These are phyloP conservation scores for Eucalyptus caleyi DNA, from an alignment of 345 rosid genomes.

Conservation along the genomic window DNA sequence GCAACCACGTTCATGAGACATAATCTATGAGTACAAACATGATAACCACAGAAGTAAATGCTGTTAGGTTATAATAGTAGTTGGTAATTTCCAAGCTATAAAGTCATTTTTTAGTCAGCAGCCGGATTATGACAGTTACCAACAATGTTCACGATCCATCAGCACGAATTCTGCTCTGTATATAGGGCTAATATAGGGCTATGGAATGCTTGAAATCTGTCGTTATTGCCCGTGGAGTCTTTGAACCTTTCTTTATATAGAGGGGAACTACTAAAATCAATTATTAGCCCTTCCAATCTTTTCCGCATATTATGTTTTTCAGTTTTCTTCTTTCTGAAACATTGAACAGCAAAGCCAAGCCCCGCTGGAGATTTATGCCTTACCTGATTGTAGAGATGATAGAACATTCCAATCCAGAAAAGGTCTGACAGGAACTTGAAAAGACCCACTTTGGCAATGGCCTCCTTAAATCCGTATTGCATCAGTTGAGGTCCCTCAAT, in stretches of 20 bases:
- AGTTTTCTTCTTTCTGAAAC: neutral
- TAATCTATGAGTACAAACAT: neutral
- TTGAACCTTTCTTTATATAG: neutral
- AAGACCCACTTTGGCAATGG: constrained; percentile 76
- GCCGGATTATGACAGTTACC: neutral
- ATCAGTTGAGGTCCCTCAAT: constrained; percentile 85
- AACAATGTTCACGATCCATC: neutral
- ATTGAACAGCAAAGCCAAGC: neutral
- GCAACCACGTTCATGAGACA: neutral
- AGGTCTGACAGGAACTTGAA: constrained; percentile 83
- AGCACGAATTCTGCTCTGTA: neutral
- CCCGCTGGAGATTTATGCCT: neutral
- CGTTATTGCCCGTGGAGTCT: neutral
- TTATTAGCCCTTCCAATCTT: neutral
- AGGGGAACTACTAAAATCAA: neutral
- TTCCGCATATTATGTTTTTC: neutral
- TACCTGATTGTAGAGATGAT: constrained; percentile 98
- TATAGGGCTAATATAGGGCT: neutral
- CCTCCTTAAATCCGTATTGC: constrained; percentile 64
- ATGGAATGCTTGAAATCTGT: neutral
- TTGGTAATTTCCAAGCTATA: neutral
- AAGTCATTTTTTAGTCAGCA: neutral
- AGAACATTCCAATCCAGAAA: constrained; percentile 98
- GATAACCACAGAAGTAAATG: neutral
- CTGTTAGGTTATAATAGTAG: neutral